Conservation (phyloP, 2,329 filamentous ascomycete genomes). For the Clonostachys rhizophaga region DNA sequence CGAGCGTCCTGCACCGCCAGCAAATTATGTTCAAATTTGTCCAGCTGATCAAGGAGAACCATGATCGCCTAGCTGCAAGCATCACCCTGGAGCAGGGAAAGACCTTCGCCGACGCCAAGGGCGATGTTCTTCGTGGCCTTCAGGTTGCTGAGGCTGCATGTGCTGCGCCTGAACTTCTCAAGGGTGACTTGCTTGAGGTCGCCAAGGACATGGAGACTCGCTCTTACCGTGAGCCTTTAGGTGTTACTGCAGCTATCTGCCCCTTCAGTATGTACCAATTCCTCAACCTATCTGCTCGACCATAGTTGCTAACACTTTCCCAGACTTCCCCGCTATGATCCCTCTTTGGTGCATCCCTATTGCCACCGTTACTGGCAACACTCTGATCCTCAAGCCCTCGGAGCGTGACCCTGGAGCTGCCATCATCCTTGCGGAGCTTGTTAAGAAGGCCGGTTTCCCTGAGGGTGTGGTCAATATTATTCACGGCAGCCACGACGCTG, state of each 20-base stretch:
- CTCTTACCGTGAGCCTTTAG: slow-evolving; percentile 68
- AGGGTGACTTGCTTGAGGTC: slow-evolving; percentile 72
- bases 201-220: slow-evolving; percentile 85
- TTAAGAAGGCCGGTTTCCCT: slow-evolving; percentile 70
- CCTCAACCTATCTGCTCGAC: too few relatives aligned
- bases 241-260: slow-evolving; percentile 73
- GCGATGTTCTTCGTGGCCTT: slow-evolving; percentile 68
- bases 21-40: slow-evolving; percentile 78
- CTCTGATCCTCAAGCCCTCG: slow-evolving; percentile 72
- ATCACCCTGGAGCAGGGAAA: slow-evolving; percentile 79
- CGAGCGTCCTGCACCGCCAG: slow-evolving; percentile 63
- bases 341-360: slow-evolving; percentile 78
- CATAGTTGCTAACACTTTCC: too few relatives aligned
- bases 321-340: slow-evolving; percentile 82
- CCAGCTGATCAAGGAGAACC: slow-evolving; percentile 68
- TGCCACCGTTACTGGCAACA: slow-evolving; percentile 74
- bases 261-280: slow-evolving; percentile 51
- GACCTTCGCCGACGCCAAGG: slow-evolving; percentile 70
- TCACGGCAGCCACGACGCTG: slow-evolving; percentile 69
- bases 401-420: slow-evolving; percentile 74
- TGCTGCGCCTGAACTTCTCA: slow-evolving; percentile 67
- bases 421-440: slow-evolving; percentile 76
- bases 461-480: slow-evolving; percentile 72
- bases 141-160: slow-evolving; percentile 76
- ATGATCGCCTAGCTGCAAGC: slow-evolving; percentile 72